Base-by-base conservation (phyloP, 2,329 filamentous ascomycete genomes). In the Nemania serpens region DNA sequence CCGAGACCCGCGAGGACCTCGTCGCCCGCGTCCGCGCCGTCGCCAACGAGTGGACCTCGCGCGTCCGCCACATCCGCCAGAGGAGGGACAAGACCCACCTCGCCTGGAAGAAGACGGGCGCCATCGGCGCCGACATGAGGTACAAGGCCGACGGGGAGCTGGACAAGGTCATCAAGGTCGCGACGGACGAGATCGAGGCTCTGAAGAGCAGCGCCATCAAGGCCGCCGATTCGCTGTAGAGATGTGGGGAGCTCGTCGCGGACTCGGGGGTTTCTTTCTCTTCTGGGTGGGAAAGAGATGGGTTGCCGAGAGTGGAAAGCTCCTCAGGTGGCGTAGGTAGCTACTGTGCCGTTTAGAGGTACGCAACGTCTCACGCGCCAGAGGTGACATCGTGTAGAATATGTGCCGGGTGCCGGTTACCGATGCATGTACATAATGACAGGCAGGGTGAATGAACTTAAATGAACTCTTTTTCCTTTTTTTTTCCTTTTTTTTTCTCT, bases 1-100 rank as follows among this genome's bases (percentile, higher is more conserved):
- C 78, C 33, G 82, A 84, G 75, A 74, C 74, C 65, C 77, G 75
- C 56, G 83, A 84, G 29, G 82, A 81, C 56, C 70, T 81, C 39
- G 70, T 72, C 49, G 72, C 72, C 59, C 72, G 80, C 36, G 75
- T 79, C 49, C 79, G 77, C 70, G 81, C 81, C 42, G 66, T 77
- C 12, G 78, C 78, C 55, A 79, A 84, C 69, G 75, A 72, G 36
- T 87, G 84, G 82, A 74, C 79, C 49, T 80, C 83, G 29, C 71
- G 78, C 59, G 72, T 86, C 25, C 75, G 84, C 52, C 74, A 75
- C 62, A 79, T 79, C 34, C 75, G 82, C 51, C 75, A 80, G 52
- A 78, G 76, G 71, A 71, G 82, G 47, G 81, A 82, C 58, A 81
- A 81, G 75, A 64, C 73, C 50, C 77, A 85, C 61, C 79, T 78